These are phyloP conservation scores for Aspergillus hiratsukae DNA, from an alignment of 2,329 filamentous ascomycete species.

Conservation along the genomic window DNA sequence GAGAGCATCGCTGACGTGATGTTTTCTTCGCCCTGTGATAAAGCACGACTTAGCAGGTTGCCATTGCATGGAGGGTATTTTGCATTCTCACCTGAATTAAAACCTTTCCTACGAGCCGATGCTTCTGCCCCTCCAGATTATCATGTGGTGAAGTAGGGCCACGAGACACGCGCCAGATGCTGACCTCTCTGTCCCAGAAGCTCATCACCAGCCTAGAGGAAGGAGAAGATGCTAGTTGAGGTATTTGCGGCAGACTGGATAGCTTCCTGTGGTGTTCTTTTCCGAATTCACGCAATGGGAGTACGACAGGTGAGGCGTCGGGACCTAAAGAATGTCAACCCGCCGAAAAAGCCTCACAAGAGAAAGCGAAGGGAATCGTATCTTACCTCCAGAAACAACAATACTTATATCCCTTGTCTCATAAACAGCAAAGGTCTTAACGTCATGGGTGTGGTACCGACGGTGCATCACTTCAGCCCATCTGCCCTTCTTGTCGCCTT, in stretches of 20 bases:
- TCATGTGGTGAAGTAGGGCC: slow-evolving; percentile 46
- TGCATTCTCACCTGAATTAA: slow-evolving; percentile 43
- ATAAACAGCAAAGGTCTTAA: slow-evolving; percentile 89
- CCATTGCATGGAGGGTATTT: slow-evolving; percentile 38
- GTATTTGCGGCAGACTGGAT: slow-evolving; percentile 75
- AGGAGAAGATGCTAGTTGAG: slow-evolving; percentile 68
- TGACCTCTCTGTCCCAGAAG: slow-evolving; percentile 88
- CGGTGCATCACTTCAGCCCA: slow-evolving; percentile 87
- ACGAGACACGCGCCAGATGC: slow-evolving; percentile 66
- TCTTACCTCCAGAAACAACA: slow-evolving; percentile 80
- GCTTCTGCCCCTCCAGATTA: slow-evolving; percentile 33
- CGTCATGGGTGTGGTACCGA: slow-evolving; percentile 86
- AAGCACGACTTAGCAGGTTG: background rate
- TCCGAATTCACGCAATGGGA: slow-evolving; percentile 72
- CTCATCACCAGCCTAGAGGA: slow-evolving; percentile 72
- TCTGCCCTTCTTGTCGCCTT: slow-evolving; percentile 53
- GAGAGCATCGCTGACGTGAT: slow-evolving; percentile 73
- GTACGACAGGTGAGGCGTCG: slow-evolving; percentile 75
- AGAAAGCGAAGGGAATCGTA: background rate
- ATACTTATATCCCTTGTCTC: slow-evolving; percentile 81
- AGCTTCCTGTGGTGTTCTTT: slow-evolving; percentile 77
- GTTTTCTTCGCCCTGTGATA: slow-evolving; percentile 66
- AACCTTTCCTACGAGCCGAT: slow-evolving; percentile 61
- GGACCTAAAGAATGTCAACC: slow-evolving; percentile 54
- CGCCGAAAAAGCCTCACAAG: background rate